phyloP scores from a whole-genome alignment of 768 basidiomycete genomes.

The Dictyophora rubrovolvata region DNA sequence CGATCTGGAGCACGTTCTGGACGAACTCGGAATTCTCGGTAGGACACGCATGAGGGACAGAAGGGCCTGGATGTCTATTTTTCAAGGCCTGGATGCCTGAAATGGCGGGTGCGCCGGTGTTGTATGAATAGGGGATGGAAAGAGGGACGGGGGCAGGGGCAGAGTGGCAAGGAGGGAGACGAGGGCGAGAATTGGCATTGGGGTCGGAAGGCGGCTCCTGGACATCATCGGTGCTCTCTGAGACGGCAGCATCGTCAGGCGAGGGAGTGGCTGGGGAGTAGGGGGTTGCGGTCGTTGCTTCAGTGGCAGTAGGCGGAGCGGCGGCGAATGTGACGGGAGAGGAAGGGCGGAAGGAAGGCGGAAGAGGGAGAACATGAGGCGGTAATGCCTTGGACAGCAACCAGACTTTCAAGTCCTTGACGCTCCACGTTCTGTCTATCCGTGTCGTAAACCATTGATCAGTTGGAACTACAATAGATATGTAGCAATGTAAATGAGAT shows the following conservation, averaged over 20 bases:
- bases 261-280: neutral
- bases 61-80: neutral
- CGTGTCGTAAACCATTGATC: constrained; percentile 13
- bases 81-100: neutral
- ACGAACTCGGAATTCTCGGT: neutral
- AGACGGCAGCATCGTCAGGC: neutral
- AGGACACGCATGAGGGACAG: neutral
- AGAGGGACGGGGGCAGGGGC: neutral
- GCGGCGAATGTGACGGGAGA: constrained; percentile 6
- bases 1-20: neutral
- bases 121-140: constrained; percentile 6
- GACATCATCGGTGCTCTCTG: neutral
- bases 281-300: neutral
- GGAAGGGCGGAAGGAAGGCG: constrained; percentile 1
- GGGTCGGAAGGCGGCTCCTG: neutral
- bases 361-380: neutral
- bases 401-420: constrained; percentile 8
- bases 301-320: neutral
- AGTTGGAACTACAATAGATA: constrained; percentile 6
- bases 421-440: constrained; percentile 11
- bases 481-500: neutral
- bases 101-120: constrained; percentile 6
- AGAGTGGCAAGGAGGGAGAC: neutral
- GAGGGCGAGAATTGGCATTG: neutral
- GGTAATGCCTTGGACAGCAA: constrained; percentile 5